Evolutionary conservation across 1,139 yeast species (phyloP), one percentile per base, ranked within the genome.

Genomic region (Geotrichum siamense): DNA sequence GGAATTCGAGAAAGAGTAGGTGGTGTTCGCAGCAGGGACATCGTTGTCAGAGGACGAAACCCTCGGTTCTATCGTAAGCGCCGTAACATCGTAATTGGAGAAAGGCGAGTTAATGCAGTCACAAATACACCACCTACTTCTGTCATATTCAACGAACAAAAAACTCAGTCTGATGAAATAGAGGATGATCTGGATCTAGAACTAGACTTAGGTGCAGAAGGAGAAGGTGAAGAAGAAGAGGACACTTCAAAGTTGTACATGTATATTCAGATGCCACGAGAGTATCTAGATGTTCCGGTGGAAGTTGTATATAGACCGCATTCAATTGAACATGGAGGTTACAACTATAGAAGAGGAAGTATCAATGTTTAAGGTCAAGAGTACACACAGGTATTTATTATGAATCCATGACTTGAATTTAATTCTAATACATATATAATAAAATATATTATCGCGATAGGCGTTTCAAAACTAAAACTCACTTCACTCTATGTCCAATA

Each of bases 41-140:
- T 78, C 4, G 75, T 77, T 26, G 84, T 78, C 2, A 62, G 85
- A 49, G 85, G 84, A 2, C 62, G 84, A 48, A 79, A 78, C 53
- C 84, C 85, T 2, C 69, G 77, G 22, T 79, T 79, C 53, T 78
- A 78, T 54, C 70, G 72, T 22, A 78, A 76, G 49, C 46, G 46
- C 13, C 27, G 31, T 17, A 43, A 41, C 13, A 39, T 43, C 25
- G 37, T 41, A 17, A 43, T 43, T 30, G 32, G 43, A 3, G 46
- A 43, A n/a, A 19, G 40, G 29, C 5, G n/a, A 28, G 33, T 13
- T 21, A 38, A 21, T 23, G 15, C 34, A 4, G 15, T n/a, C 10
- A 12, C 17, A 8, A 33, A 33, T 33, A 5, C 27, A 15, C 19
- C 15, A 5, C 37, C 25, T 19, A 33, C 27, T 19, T 4, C 34